A percentile compares a stretch with the other conserved stretches of the same genome.
Evolutionary conservation across 345 rosid genomes (phyloP).

Genomic region (Camelina hispida): DNA sequence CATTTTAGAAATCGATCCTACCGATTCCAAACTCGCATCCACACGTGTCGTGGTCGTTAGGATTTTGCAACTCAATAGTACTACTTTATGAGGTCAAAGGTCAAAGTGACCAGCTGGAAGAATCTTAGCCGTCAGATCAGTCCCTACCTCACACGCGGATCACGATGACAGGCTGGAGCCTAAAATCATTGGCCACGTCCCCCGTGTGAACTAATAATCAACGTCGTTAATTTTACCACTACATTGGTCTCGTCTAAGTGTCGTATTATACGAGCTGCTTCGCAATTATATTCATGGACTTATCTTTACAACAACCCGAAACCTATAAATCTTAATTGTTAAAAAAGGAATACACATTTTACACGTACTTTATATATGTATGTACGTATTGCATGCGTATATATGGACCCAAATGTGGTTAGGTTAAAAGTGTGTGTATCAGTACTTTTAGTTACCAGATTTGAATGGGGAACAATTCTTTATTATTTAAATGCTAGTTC

Average conservation of each 20-base stretch:
- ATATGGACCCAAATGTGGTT: conserved; percentile 6
- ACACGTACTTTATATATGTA: neutral
- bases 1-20: neutral
- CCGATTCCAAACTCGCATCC: neutral
- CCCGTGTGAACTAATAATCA: conserved; percentile 32
- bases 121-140: conserved; percentile 42
- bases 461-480: neutral
- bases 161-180: conserved; percentile 28
- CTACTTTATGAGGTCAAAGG: conserved; percentile 24
- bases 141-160: conserved; percentile 28
- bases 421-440: conserved; percentile 9
- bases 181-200: conserved; percentile 3
- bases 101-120: conserved; percentile 33
- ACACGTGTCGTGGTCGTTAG: conserved; percentile 33
- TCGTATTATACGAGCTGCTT: conserved; percentile 34
- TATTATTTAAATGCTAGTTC: neutral
- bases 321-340: conserved; percentile 3
- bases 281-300: conserved; percentile 23
- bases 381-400: neutral
- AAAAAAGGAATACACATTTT: conserved; percentile 1
- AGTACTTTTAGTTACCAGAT: neutral
- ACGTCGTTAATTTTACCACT: conserved; percentile 18
- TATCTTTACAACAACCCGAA: conserved; percentile 26
- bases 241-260: conserved; percentile 31
- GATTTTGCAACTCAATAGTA: conserved; percentile 31